A percentile compares a stretch with the other conserved stretches of the same genome.
These are phyloP conservation scores for Pterocarpus macrocarpus DNA, from an alignment of 306 rosid genomes.

Conservation along the genomic window DNA sequence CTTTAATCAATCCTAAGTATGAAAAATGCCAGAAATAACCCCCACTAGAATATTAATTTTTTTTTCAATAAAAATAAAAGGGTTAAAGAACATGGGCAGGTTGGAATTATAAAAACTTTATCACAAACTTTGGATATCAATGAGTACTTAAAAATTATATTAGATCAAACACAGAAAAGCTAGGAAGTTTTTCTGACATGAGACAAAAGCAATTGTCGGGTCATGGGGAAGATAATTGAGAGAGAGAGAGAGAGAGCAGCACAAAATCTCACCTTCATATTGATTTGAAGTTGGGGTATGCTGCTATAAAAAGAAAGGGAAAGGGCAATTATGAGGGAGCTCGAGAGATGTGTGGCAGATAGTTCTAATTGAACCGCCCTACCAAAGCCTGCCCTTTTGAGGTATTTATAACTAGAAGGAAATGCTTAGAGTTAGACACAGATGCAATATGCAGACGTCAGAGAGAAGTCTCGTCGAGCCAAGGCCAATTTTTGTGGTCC, in stretches of 20 bases:
- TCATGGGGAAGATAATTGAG: background rate
- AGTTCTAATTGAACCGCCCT: background rate
- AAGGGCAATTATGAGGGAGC: background rate
- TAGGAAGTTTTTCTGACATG: too few relatives aligned
- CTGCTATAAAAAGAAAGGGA: background rate
- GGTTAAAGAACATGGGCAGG: background rate
- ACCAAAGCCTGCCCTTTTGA: background rate
- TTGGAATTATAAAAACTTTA: slow-evolving; percentile 4
- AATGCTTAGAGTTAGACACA: background rate
- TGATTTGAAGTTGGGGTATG: slow-evolving; percentile 24
- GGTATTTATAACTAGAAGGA: slow-evolving; percentile 38
- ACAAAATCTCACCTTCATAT: slow-evolving; percentile 47
- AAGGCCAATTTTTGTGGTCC: background rate
- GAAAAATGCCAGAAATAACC: background rate
- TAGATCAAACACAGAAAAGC: background rate
- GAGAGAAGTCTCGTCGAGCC: slow-evolving; percentile 30
- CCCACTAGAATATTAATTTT: background rate
- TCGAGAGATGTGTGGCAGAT: background rate
- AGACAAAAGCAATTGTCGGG: background rate
- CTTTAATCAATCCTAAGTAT: slow-evolving; percentile 3
- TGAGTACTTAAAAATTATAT: background rate
- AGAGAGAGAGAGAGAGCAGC: background rate
- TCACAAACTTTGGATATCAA: slow-evolving; percentile 1
- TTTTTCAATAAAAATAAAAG: background rate
- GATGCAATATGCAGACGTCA: background rate